These are phyloP conservation scores for Jatropha curcas DNA, from an alignment of 345 rosid species.

Conservation along the genomic window DNA sequence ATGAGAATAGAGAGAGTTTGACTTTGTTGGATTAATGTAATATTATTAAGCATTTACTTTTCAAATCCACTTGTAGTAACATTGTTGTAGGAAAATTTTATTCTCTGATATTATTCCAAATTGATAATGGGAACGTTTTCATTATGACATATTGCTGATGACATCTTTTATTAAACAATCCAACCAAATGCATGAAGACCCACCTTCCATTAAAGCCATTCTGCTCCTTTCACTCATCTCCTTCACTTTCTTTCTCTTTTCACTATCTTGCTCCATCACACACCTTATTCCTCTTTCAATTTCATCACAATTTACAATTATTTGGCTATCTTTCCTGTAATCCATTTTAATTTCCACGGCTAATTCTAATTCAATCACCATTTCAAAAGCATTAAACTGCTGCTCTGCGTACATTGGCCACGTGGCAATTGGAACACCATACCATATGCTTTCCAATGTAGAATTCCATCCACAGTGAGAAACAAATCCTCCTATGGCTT, in stretches of 20 bases:
- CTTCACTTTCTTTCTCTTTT: not conserved
- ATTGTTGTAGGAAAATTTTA: no score
- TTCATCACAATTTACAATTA: not conserved
- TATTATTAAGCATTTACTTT: no score
- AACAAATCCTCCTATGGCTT: not conserved
- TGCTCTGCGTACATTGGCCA: not conserved
- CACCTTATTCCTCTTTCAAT: not conserved
- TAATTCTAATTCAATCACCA: not conserved
- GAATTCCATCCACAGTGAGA: not conserved
- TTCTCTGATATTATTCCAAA: no score
- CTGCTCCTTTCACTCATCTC: not conserved
- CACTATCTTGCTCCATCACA: not conserved
- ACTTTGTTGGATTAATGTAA: no score
- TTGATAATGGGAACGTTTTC: no score
- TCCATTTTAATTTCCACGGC: not conserved
- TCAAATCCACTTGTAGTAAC: no score
- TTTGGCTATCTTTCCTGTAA: not conserved
- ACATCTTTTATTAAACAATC: not conserved
- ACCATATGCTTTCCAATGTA: not conserved
- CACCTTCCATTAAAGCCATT: not conserved
- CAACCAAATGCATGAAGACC: not conserved
- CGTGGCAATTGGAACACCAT: not conserved
- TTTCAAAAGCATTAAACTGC: not conserved
- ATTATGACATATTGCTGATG: no score
- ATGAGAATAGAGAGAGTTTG: no score